Percentiles rank a stretch among this genome's conserved stretches.
phyloP scores from a whole-genome alignment of 768 basidiomycete genomes.

The Suillus plorans region DNA sequence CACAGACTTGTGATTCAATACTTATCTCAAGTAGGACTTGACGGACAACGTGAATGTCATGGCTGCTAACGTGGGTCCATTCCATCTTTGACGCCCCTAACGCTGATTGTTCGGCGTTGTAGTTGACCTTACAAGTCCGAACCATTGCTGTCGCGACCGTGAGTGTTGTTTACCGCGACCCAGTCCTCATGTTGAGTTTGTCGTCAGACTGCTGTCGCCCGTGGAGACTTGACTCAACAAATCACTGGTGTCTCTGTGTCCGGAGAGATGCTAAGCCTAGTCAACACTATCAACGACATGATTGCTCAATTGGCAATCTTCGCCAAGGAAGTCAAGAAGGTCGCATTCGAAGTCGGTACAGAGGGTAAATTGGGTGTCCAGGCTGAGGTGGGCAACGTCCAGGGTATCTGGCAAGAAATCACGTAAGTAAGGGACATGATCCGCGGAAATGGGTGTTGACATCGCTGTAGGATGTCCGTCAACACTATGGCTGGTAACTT shows the following conservation, averaged over 20 bases:
- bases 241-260: conserved; percentile 90
- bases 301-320: conserved; percentile 69
- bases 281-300: conserved; percentile 96
- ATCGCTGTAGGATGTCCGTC: conserved; percentile 71
- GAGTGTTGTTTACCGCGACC: conserved; percentile 25
- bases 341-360: conserved; percentile 96
- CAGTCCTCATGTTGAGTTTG: neutral
- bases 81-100: neutral
- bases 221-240: conserved; percentile 92
- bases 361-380: conserved; percentile 99
- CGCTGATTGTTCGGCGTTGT: conserved; percentile 2
- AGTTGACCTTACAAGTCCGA: conserved; percentile 92
- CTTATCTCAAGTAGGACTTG: conserved; percentile 52
- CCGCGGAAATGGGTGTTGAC: neutral
- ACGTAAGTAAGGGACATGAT: conserved; percentile 57
- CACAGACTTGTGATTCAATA: neutral
- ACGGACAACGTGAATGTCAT: conserved; percentile 96
- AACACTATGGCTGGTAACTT: conserved; percentile 97
- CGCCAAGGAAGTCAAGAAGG: conserved; percentile 86
- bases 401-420: conserved; percentile 99
- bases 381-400: conserved; percentile 94
- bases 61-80: conserved; percentile 77
- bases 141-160: conserved; percentile 92
- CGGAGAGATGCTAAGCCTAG: conserved; percentile 94
- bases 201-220: conserved; percentile 81